phyloP scores from a whole-genome alignment of 106 monocot genomes.

The Apostasia ramifera region DNA sequence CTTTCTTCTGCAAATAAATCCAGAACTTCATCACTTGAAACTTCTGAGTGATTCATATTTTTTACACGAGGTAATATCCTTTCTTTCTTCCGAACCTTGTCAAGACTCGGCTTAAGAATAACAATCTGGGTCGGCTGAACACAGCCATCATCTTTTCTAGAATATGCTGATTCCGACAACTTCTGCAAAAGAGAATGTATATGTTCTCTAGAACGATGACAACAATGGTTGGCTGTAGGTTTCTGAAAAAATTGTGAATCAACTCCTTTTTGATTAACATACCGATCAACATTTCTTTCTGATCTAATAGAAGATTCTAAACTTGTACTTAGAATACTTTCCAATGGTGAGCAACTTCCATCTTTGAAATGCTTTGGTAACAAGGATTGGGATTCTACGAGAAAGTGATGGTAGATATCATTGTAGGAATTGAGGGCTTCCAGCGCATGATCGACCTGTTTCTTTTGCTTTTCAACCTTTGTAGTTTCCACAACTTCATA shows the following conservation, averaged over 20 bases:
- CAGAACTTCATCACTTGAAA: constrained; percentile 6
- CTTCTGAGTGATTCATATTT: constrained; percentile 8
- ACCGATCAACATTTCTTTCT: constrained; percentile 15
- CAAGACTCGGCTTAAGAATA: constrained; percentile 63
- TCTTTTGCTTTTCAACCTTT: constrained; percentile 25
- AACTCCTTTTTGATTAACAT: constrained; percentile 1
- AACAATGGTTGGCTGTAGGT: constrained; percentile 9
- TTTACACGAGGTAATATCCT: constrained; percentile 2
- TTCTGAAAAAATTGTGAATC: constrained; percentile 11
- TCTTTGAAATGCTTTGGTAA: constrained; percentile 54
- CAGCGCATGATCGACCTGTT: constrained; percentile 28
- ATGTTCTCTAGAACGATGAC: constrained; percentile 27
- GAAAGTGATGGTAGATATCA: constrained; percentile 50
- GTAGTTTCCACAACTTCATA: constrained; percentile 64
- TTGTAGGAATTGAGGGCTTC: constrained; percentile 46
- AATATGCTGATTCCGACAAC: constrained; percentile 17
- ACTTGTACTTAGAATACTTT: constrained; percentile 2
- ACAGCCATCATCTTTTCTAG: constrained; percentile 14
- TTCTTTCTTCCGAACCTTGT: constrained; percentile 19
- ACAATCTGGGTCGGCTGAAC: constrained; percentile 50
- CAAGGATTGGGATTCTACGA: constrained; percentile 54
- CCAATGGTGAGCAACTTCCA: constrained; percentile 18
- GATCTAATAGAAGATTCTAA: constrained; percentile 10
- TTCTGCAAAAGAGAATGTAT: constrained; percentile 17
- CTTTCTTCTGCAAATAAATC: constrained; percentile 25